These are phyloP conservation scores for Pseudogymnoascus sp. DNA, from an alignment of 2,329 filamentous ascomycete species.

Conservation along the genomic window DNA sequence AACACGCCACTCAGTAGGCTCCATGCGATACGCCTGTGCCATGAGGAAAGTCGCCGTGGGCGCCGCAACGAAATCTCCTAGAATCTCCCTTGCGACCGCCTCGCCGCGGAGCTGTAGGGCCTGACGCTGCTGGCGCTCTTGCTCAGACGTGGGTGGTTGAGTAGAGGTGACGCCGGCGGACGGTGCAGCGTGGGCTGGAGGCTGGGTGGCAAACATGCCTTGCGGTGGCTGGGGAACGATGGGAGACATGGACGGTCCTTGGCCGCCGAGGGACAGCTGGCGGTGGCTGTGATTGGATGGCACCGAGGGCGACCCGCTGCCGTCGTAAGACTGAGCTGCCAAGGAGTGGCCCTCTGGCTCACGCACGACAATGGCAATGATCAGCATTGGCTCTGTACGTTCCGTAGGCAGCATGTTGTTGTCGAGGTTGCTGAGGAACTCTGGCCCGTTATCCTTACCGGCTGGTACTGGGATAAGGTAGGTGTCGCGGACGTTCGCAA, in stretches of 20 bases:
- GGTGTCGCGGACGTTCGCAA: slow-evolving; percentile 74
- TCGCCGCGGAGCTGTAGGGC: slow-evolving; percentile 45
- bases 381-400: slow-evolving; percentile 65
- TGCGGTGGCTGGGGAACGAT: slow-evolving; percentile 36
- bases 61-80: slow-evolving; percentile 53
- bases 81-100: slow-evolving; percentile 51
- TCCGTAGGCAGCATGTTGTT: slow-evolving; percentile 70
- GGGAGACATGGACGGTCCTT: slow-evolving; percentile 45
- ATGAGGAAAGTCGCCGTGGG: slow-evolving; percentile 64
- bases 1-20: slow-evolving; percentile 65
- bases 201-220: slow-evolving; percentile 16
- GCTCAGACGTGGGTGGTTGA: slow-evolving; percentile 20
- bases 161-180: slow-evolving; percentile 27
- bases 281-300: slow-evolving; percentile 33
- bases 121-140: slow-evolving; percentile 31
- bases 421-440: slow-evolving; percentile 82
- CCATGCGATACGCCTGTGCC: slow-evolving; percentile 60
- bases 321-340: slow-evolving; percentile 19
- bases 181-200: slow-evolving; percentile 16
- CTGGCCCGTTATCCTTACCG: slow-evolving; percentile 59
- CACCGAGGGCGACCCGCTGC: slow-evolving; percentile 28
- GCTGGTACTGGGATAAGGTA: slow-evolving; percentile 82
- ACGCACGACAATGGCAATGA: slow-evolving; percentile 79
- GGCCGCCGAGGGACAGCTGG: slow-evolving; percentile 42
- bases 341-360: slow-evolving; percentile 36